Base-by-base conservation (phyloP, 768 basidiomycete species). In the Kwoniella mangroviensis region DNA sequence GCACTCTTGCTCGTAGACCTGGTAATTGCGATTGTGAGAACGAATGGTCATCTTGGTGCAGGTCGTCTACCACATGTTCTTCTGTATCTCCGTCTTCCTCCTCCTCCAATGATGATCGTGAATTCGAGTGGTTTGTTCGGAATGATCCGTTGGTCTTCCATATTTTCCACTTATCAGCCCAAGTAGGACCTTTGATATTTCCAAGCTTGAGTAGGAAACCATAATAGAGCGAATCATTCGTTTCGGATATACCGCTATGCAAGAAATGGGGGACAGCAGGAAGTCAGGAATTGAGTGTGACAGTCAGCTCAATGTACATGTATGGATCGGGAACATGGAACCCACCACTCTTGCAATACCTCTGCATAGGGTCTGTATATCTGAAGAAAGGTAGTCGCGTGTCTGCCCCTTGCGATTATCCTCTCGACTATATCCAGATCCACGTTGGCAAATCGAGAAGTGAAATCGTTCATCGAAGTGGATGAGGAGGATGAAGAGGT, bases 111-210 rank as follows among this genome's bases (percentile, higher is more conserved):
- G 13, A 11, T 17, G 17, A 2, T 17, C 1, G 12, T 12, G 19
- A 60, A 22, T 17, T 60, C 22, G 40, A 26, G 42, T 15, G 34
- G n/a, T 15, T 49, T 6, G n/a, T 15, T 3, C 15, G 24, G 13
- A 24, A 57, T 1, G 66, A 64, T 26, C 52, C 43, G 7, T 13
- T 68, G 10, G 73, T 69, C 43, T 72, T 69, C 79, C 76, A 81
- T 15, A 77, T 54, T 28, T 77, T 74, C 79, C 79, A 81, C 70
- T 72, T 72, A 54, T 79, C 77, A 11, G 75, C 79, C 79, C 79
- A 81, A 53, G 75, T 79, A 26, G 72, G 56, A 5, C 75, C 79
- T 51, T 75, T 71, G n/a, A 81, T 74, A 6, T 76, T 73, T 6
- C 78, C 77, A 9, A 81, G 65, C 62, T 79, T 81, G 21, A 81